Percentiles rank a stretch among this genome's conserved stretches.
phyloP scores from a whole-genome alignment of 2,329 filamentous ascomycete species.

The Lithohypha guttulata region DNA sequence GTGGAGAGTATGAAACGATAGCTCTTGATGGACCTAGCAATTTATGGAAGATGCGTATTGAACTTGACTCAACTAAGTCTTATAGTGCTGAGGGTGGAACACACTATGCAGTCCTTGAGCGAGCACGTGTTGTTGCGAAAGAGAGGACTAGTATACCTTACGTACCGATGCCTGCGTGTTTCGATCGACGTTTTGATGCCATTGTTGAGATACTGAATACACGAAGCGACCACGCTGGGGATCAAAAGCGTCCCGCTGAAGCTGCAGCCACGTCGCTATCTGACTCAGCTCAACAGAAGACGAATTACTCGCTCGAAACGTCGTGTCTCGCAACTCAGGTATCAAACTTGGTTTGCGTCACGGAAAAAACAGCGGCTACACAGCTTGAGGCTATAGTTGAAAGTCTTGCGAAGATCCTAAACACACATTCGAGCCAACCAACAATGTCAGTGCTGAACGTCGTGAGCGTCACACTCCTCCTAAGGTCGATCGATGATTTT shows the following conservation, averaged over 20 bases:
- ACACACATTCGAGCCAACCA: background rate
- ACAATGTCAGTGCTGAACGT: background rate
- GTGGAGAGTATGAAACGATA: conserved; percentile 91
- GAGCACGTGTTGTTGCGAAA: conserved; percentile 45
- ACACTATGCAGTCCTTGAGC: conserved; percentile 55
- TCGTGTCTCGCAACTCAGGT: background rate
- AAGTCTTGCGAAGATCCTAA: background rate
- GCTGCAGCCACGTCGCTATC: too few species aligned
- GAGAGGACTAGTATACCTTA: conserved; percentile 22
- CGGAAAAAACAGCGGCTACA: background rate
- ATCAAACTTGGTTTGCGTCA: background rate
- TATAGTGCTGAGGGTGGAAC: conserved; percentile 65
- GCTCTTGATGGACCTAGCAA: conserved; percentile 66
- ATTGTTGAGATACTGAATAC: conserved; percentile 24
- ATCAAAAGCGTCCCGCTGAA: background rate
- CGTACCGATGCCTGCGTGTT: conserved; percentile 47
- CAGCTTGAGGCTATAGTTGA: background rate
- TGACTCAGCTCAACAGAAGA: too few species aligned
- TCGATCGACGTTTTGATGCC: conserved; percentile 52
- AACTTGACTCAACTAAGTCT: conserved; percentile 45
- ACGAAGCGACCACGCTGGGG: background rate
- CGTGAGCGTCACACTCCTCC: conserved; percentile 46
- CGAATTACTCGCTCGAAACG: background rate
- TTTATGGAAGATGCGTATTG: conserved; percentile 63
- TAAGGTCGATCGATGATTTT: conserved; percentile 75